These are phyloP conservation scores for Aurifilum marmelostoma DNA, from an alignment of 2,329 filamentous ascomycete species.

Conservation along the genomic window DNA sequence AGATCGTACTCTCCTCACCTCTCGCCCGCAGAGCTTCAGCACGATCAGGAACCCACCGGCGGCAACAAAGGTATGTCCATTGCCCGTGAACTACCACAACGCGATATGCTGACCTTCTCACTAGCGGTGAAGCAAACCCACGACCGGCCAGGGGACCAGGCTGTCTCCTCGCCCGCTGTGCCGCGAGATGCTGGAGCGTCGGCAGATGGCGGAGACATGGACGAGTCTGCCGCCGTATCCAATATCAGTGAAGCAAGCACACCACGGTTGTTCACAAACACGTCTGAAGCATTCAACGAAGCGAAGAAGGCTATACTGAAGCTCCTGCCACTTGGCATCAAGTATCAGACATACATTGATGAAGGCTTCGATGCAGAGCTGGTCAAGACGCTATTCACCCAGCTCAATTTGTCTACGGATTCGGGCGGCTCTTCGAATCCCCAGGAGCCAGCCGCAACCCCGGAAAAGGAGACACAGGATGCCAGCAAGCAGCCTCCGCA, in stretches of 20 bases:
- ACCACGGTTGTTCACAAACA: constrained; percentile 34
- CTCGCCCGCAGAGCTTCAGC: constrained; percentile 52
- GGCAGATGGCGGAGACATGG: background rate
- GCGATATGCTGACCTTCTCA: constrained; percentile 3
- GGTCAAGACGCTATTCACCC: constrained; percentile 67
- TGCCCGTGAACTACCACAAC: background rate
- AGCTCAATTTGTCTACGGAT: constrained; percentile 63
- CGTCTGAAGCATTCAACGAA: constrained; percentile 54
- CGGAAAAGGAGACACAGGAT: constrained; percentile 9
- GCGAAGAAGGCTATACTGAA: constrained; percentile 70
- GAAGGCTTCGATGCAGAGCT: constrained; percentile 71
- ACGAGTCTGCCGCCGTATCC: background rate
- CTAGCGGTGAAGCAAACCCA: background rate
- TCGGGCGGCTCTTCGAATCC: constrained; percentile 18
- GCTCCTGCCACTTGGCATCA: constrained; percentile 68
- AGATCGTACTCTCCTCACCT: constrained; percentile 58
- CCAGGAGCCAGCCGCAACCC: background rate
- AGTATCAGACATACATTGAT: constrained; percentile 72
- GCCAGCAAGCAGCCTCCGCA: constrained; percentile 6
- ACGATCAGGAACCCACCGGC: constrained; percentile 23
- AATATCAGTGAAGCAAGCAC: background rate
- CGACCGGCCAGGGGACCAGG: background rate
- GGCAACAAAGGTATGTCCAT: constrained; percentile 7
- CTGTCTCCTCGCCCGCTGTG: background rate
- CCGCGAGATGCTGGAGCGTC: background rate